Conservation (phyloP, 2,329 filamentous ascomycete genomes). For the Phialophora chinensis region DNA sequence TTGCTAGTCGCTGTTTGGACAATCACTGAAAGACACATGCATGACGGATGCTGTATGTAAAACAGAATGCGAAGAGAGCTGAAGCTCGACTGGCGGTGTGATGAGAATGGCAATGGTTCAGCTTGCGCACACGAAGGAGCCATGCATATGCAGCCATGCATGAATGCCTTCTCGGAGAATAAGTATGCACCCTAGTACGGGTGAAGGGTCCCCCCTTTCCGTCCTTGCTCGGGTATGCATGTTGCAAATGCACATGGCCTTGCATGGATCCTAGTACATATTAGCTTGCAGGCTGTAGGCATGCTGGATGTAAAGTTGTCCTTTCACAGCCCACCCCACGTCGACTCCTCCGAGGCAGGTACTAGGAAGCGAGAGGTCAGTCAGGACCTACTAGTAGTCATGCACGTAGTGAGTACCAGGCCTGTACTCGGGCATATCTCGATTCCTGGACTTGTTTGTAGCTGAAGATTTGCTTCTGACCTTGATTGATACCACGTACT, state of each 20-base stretch:
- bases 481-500: too few relatives aligned
- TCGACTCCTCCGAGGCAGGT: too few relatives aligned
- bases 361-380: too few relatives aligned
- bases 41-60: background rate
- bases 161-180: background rate
- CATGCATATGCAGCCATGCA: background rate
- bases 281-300: too few relatives aligned
- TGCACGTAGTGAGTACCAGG: too few relatives aligned
- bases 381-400: too few relatives aligned
- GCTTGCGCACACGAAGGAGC: background rate
- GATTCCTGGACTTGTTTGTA: too few relatives aligned
- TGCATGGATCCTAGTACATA: background rate
- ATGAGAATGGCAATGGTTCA: background rate
- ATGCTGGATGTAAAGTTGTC: too few relatives aligned
- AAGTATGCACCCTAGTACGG: too few relatives aligned
- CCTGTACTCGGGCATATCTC: too few relatives aligned
- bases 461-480: too few relatives aligned
- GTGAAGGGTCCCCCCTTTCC: background rate
- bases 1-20: background rate
- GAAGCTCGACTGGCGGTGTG: background rate
- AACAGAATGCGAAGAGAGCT: background rate
- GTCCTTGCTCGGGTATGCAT: slow-evolving; percentile 4
- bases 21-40: background rate
- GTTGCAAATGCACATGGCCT: background rate
- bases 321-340: too few relatives aligned